Evolutionary conservation across 2,329 filamentous ascomycete genomes (phyloP).

Genomic region (Conoideocrella luteorostrata): DNA sequence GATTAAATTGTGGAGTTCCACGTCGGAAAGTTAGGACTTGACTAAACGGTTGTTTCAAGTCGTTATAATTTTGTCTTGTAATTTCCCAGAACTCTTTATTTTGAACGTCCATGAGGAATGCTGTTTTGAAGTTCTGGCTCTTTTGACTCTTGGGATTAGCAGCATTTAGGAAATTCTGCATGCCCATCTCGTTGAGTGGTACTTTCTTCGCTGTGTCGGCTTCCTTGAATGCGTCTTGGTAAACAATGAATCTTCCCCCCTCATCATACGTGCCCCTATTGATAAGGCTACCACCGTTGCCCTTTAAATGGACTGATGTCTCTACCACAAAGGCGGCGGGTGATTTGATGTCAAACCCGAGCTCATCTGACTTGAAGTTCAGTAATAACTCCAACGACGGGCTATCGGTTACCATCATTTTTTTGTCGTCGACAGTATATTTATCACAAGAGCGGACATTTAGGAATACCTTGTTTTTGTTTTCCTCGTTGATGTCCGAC

Average conservation of each 20-base stretch:
- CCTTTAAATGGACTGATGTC: neutral
- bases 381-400: neutral
- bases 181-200: constrained; percentile 4
- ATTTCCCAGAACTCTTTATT: constrained; percentile 7
- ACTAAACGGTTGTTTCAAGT: neutral
- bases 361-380: neutral
- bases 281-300: neutral
- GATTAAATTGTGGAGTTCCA: neutral
- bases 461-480: neutral
- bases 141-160: neutral
- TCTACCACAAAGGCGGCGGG: neutral
- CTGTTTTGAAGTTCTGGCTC: neutral
- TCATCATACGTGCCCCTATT: constrained; percentile 1
- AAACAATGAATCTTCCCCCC: neutral
- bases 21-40: neutral
- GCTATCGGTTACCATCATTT: neutral
- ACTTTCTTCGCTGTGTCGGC: neutral
- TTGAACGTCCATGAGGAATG: constrained; percentile 3
- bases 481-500: neutral
- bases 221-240: constrained; percentile 1
- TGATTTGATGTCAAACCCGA: neutral
- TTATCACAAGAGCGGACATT: neutral
- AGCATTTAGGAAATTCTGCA: neutral
- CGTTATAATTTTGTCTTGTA: neutral
- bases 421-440: neutral